A percentile compares a stretch with the other conserved stretches of the same genome.
phyloP scores from a whole-genome alignment of 257 asterid species.

The Solanum sitiens region DNA sequence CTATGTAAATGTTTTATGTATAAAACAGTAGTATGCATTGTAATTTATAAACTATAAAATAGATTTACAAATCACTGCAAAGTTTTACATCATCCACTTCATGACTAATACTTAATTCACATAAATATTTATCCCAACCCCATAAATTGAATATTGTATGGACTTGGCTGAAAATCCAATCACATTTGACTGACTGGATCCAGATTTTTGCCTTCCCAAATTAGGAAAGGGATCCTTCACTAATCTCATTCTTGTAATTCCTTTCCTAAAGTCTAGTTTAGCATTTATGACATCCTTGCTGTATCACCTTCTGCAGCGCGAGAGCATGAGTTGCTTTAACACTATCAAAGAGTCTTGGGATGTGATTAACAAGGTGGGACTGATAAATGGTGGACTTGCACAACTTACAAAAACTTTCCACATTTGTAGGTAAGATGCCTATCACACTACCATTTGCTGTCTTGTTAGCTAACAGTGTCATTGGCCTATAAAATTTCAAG shows the following conservation, averaged over 20 bases:
- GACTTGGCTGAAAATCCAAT: not conserved
- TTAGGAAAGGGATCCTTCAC: not conserved
- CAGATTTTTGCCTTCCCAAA: not conserved
- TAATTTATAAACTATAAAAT: not conserved
- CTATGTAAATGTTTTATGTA: not conserved
- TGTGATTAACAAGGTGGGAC: slow-evolving; percentile 45
- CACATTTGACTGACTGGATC: not conserved
- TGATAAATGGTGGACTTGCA: slow-evolving; percentile 48
- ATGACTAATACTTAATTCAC: not conserved
- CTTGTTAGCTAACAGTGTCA: not conserved
- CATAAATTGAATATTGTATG: not conserved
- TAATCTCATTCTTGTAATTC: not conserved
- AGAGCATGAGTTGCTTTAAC: slow-evolving; percentile 68
- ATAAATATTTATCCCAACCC: not conserved
- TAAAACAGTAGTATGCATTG: not conserved
- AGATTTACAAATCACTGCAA: not conserved
- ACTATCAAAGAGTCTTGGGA: slow-evolving; percentile 80
- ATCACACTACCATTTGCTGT: not conserved
- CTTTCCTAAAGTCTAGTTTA: not conserved
- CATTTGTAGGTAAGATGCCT: slow-evolving; percentile 51
- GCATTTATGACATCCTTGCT: not conserved
- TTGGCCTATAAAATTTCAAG: slow-evolving; percentile 2
- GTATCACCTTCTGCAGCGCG: slow-evolving; percentile 36
- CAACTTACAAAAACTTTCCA: slow-evolving; percentile 50
- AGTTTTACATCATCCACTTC: not conserved